Conservation (phyloP, 2,329 filamentous ascomycete genomes). For the Cordyceps javanica region DNA sequence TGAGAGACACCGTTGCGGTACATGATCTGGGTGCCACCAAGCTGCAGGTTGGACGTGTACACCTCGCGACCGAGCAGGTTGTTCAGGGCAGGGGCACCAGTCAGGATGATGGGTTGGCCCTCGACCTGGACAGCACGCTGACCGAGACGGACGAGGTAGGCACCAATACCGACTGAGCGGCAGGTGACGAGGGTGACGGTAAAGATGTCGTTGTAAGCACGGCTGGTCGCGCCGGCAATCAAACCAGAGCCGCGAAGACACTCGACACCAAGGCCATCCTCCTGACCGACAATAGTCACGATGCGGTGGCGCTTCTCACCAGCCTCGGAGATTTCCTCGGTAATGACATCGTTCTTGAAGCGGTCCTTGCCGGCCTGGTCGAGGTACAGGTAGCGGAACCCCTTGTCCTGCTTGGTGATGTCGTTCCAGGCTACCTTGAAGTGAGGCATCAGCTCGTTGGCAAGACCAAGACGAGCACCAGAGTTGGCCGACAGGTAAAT, state of each 20-base stretch:
- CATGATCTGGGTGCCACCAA: constrained; percentile 99
- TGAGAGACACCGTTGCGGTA: constrained; percentile 99
- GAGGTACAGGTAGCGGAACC: constrained; percentile 96
- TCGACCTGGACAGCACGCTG: constrained; percentile 99
- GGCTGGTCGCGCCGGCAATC: constrained; percentile 94
- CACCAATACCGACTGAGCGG: constrained; percentile 97
- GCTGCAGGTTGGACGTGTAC: constrained; percentile 97
- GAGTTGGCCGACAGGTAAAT: constrained; percentile 99
- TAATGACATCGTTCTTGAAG: constrained; percentile 70
- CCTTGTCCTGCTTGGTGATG: constrained; percentile 67
- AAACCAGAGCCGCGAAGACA: constrained; percentile 95
- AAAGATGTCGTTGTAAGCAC: constrained; percentile 98
- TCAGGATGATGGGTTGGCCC: constrained; percentile 97
- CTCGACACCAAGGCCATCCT: constrained; percentile 96
- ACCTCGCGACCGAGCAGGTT: constrained; percentile 97
- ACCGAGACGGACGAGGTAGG: constrained; percentile 94
- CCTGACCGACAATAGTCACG: constrained; percentile 83
- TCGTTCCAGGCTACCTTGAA: constrained; percentile 98
- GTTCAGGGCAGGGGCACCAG: constrained; percentile 94
- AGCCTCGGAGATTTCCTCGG: constrained; percentile 77
- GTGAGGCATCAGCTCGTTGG: constrained; percentile 92
- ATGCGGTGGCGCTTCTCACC: constrained; percentile 93
- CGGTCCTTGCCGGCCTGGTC: constrained; percentile 79
- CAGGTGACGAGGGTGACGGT: constrained; percentile 96
- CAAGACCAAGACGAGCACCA: constrained; percentile 92